These are phyloP conservation scores for Symbiodinium pilosum DNA, from an alignment of 73 alveolate genomes.

Conservation along the genomic window DNA sequence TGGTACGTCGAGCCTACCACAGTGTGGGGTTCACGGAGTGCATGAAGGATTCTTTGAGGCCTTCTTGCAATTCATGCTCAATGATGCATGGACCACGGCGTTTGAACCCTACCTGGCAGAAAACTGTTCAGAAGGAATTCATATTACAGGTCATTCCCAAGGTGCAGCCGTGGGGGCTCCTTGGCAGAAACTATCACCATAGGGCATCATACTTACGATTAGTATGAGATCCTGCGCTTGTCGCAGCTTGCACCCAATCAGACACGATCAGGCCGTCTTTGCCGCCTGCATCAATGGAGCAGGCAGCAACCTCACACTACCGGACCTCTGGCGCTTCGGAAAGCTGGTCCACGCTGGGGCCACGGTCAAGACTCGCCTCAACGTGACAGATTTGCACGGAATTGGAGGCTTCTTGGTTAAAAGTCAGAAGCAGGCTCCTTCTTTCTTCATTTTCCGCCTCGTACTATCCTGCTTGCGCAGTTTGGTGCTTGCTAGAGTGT, in stretches of 20 bases:
- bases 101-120: conserved; percentile 41
- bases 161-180: neutral
- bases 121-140: conserved; percentile 27
- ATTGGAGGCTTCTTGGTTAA: too few relatives aligned
- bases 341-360: conserved; percentile 64
- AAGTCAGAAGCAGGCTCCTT: too few relatives aligned
- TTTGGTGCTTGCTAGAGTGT: too few relatives aligned
- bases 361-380: conserved; percentile 54
- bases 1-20: neutral
- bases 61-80: conserved; percentile 74
- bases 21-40: conserved; percentile 9
- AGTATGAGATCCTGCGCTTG: neutral
- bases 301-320: conserved; percentile 39
- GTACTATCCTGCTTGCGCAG: too few relatives aligned
- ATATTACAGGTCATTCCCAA: conserved; percentile 29
- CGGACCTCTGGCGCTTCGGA: conserved; percentile 89
- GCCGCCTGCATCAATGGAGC: conserved; percentile 66
- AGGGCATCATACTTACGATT: neutral
- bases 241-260: too few relatives aligned
- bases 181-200: neutral
- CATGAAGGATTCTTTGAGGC: conserved; percentile 80
- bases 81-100: conserved; percentile 42
- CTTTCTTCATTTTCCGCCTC: too few relatives aligned
- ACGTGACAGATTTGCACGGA: conserved; percentile 4
- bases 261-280: conserved; percentile 9